Base-by-base conservation (phyloP, 495 filamentous ascomycete species). In the Aspergillus sclerotiicarbonarius region DNA sequence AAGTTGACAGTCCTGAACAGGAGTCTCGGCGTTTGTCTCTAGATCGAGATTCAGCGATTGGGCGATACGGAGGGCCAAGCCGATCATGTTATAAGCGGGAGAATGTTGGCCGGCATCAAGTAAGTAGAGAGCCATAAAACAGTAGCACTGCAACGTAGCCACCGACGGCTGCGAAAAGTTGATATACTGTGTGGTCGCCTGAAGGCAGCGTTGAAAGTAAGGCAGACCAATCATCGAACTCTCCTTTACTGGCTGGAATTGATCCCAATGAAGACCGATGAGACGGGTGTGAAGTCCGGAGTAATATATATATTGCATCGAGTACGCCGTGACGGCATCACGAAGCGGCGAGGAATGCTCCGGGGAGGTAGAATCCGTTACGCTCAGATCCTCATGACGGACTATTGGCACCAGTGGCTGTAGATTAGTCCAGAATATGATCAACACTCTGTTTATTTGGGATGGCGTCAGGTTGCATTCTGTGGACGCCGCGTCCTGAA, bases 31-130 rank as follows among this genome's bases (percentile, higher is more conserved):
- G 29, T 54, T 47, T 18, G 56, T 46, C 5, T 57, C 56, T 6
- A 29, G 54, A 4, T 68, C 54, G 12, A 64, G 41, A 49, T 70
- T 62, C 4, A 73, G 61, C 0, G 65, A 63, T 46, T 71, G 70
- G 21, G 68, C 61, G 25, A 68, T 65, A n/a, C 70, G 61, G 8
- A 68, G 35, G 16, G 64, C 70, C 2, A 68, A 53, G 1, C 70
- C 68, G 9, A 68, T 64, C 52, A 73, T 68, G 46, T 70, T 70
- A 59, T 73, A 71, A 13, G 71, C 69, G 9, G 67, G 58, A 12
- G 64, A 62, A n/a, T 68, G 59, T 31, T 71, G 62, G 6, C 64
- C 66, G 2, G 56, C 45, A 30, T 68, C 59, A 8, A 68, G 56
- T 15, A 68, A 51, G 32, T 65, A 68, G 7, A 63, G 31, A 2